Evolutionary conservation across 768 basidiomycete species (phyloP), one percentile per base, ranked within the genome.

Genomic region (Cystobasidium tubakii): DNA sequence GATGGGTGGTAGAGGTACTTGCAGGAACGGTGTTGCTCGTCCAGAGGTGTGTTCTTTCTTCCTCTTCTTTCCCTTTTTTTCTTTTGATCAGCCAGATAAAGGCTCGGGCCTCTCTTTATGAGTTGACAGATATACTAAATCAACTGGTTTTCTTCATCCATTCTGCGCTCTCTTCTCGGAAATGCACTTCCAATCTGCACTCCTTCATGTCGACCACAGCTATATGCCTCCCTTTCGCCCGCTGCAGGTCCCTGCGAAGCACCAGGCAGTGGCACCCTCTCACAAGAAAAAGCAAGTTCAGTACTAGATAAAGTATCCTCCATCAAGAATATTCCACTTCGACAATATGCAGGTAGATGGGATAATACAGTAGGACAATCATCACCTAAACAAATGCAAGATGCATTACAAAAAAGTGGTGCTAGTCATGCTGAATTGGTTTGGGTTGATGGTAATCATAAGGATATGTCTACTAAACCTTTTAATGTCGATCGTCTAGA

Each of bases 161-260:
- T 60, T 29, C 29, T 34, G 6, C 23, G 6, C 23, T 13, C 25
- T 60, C 15, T 60, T 12, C 10, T 27, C 4, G n/a, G n/a, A n/a
- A n/a, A n/a, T n/a, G n/a, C n/a, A n/a, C n/a, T n/a, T 4, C 27
- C 29, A 27, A 15, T 29, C 29, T 34, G 6, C 23, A 2, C 23
- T 13, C 25, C 29, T 13, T 60, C 4, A 27, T 27, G 27, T 10
- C 27, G 3, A 15, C 33, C 19, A 19, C 63, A 65, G 63, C 34
- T 46, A n/a, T 33, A 43, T 27, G 71, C 74, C 21, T 60, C 71
- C 4, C 36, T 42, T 1, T 53, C 60, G 3, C 46, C 50, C 39
- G 60, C 74, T 12, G 74, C 74, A 27, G 74, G 74, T 1, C 70
- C 55, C 3, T 66, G 66, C 15, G 74, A 75, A 72, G 17, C 39